Evolutionary conservation across 768 basidiomycete genomes (phyloP), one percentile per base, ranked within the genome.

Genomic region (Rhizopogon salebrosus): DNA sequence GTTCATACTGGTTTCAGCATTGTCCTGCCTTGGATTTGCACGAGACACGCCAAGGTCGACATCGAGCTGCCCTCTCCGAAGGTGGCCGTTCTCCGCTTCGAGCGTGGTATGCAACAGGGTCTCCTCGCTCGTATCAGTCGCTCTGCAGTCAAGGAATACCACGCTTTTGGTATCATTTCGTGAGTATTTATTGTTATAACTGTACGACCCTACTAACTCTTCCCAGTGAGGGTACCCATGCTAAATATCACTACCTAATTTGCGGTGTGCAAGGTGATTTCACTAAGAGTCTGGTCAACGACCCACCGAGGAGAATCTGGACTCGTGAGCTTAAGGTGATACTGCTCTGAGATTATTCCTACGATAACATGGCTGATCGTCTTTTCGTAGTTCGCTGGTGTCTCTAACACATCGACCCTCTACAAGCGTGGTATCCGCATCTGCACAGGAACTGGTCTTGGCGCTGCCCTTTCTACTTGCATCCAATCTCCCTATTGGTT

Each of bases 241-340:
- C 89, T 8, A 83, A 86, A 59, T 81, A 86, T 57, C 89, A 90
- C 66, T 91, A 88, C 70, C 72, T 91, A 74, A 85, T 90, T 49
- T 85, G 85, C 60, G 88, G 89, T 62, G 87, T 89, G 48, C 87
- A 88, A 72, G 80, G 87, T 41, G 89, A 91, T 67, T 91, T 91
- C 68, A 91, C 88, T 34, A 77, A 75, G 51, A 75, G 82, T 51
- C 80, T 90, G 20, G 85, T 90, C 57, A 73, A 77, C 54, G 73
- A 87, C 61, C 85, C 85, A 38, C 87, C 87, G 22, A 80, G 74
- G 60, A 78, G 75, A 26, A 68, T 90, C 37, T 91, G 88, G 89
- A 90, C 88, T 11, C 83, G 88, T 46, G 79, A 90, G 68, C 71
- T 90, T 27, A 91, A 91, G 83, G 86, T 84, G 57, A 54, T 38